These are phyloP conservation scores for Gossypium trilobum DNA, from an alignment of 441 rosid species.

Conservation along the genomic window DNA sequence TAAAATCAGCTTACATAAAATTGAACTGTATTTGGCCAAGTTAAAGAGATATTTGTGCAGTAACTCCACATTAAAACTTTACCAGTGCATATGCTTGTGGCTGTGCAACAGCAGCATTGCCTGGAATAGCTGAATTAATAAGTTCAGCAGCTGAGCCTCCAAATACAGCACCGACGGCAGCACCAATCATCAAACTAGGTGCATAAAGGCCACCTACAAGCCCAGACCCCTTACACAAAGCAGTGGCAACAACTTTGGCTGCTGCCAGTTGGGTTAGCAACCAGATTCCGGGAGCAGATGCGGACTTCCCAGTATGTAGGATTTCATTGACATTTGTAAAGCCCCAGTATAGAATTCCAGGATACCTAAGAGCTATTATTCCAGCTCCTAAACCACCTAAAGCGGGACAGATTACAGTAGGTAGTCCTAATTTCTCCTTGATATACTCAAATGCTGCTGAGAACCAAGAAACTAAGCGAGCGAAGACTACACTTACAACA, in stretches of 20 bases:
- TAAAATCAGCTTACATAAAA: conserved; percentile 10
- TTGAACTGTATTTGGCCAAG: conserved; percentile 1
- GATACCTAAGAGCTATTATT: conserved; percentile 85
- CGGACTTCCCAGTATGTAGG: conserved; percentile 86
- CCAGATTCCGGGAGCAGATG: conserved; percentile 97
- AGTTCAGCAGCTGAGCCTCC: conserved; percentile 87
- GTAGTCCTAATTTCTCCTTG: conserved; percentile 71
- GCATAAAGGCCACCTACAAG: conserved; percentile 96
- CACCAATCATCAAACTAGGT: conserved; percentile 96
- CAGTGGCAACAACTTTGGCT: conserved; percentile 92
- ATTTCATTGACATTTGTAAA: conserved; percentile 96
- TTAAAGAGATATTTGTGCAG: background rate
- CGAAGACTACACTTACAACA: conserved; percentile 76
- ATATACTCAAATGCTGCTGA: conserved; percentile 59
- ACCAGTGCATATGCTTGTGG: conserved; percentile 98
- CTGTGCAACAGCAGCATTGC: conserved; percentile 92
- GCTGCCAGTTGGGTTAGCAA: conserved; percentile 60
- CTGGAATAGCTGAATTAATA: conserved; percentile 83
- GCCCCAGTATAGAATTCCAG: conserved; percentile 95
- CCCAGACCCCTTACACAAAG: conserved; percentile 91
- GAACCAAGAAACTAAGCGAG: conserved; percentile 83
- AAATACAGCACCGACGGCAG: conserved; percentile 92
- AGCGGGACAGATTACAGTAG: conserved; percentile 86
- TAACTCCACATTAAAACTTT: conserved; percentile 16
- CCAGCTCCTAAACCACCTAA: conserved; percentile 95